These are phyloP conservation scores for Jaltomata sinuosa DNA, from an alignment of 257 asterid genomes.

Conservation along the genomic window DNA sequence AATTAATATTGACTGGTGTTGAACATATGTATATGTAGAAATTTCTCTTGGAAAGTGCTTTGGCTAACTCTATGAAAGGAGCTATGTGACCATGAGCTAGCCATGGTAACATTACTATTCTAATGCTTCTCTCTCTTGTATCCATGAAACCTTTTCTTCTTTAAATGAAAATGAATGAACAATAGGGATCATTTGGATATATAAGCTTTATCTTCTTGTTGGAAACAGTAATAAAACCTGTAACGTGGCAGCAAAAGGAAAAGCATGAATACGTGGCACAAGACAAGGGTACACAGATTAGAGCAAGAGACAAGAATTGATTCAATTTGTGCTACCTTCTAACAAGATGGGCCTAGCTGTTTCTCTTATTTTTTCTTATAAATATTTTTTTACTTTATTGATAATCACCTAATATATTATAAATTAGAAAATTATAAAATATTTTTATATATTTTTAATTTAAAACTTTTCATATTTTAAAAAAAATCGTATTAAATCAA, in stretches of 20 bases:
- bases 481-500: too few relatives aligned
- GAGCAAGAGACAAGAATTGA: not conserved
- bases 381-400: too few relatives aligned
- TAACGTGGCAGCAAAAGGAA: not conserved
- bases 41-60: conserved; percentile 1
- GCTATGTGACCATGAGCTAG: conserved; percentile 23
- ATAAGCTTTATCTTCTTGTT: not conserved
- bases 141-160: not conserved
- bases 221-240: not conserved
- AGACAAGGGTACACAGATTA: not conserved
- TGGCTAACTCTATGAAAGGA: conserved; percentile 19
- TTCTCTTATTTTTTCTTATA: too few relatives aligned
- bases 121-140: not conserved
- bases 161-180: not conserved
- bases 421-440: too few relatives aligned
- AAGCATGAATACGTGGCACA: not conserved
- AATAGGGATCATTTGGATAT: not conserved
- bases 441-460: too few relatives aligned
- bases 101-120: conserved; percentile 20
- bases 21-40: conserved; percentile 18
- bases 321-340: too few relatives aligned
- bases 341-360: too few relatives aligned
- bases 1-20: conserved; percentile 2
- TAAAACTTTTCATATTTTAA: too few relatives aligned
- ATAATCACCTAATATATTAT: too few relatives aligned